phyloP scores from a whole-genome alignment of 1,284 basidiomycete genomes.

The Ceraceosorus guamensis region DNA sequence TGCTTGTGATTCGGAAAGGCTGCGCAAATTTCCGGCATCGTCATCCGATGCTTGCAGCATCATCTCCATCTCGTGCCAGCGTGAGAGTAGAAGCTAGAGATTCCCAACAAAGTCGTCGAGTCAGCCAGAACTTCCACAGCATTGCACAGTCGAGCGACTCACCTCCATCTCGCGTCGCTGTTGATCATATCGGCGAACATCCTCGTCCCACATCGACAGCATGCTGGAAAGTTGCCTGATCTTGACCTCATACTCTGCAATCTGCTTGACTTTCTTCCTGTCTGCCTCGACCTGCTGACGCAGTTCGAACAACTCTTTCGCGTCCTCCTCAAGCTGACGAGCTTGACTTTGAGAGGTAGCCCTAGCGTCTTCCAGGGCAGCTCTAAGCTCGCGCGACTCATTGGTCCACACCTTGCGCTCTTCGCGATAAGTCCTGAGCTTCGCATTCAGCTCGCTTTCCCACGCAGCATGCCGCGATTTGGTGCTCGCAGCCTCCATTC shows the following conservation, averaged over 20 bases:
- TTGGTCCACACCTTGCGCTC: constrained; percentile 36
- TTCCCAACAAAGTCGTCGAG: too few relatives aligned
- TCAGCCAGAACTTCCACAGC: too few relatives aligned
- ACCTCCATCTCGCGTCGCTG: constrained; percentile 39
- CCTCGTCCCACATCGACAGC: constrained; percentile 35
- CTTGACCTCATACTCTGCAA: constrained; percentile 30
- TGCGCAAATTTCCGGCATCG: background rate
- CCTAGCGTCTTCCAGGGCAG: constrained; percentile 23
- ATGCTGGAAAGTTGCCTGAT: constrained; percentile 24
- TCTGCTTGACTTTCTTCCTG: constrained; percentile 21
- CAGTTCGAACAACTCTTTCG: constrained; percentile 34
- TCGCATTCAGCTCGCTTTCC: constrained; percentile 42
- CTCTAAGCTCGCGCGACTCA: constrained; percentile 29
- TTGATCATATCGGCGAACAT: constrained; percentile 31
- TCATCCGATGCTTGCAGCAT: background rate
- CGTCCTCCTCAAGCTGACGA: constrained; percentile 24
- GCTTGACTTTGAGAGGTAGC: constrained; percentile 17
- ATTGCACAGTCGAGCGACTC: too few relatives aligned
- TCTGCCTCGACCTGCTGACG: constrained; percentile 21
- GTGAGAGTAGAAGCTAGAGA: background rate
- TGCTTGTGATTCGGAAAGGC: background rate
- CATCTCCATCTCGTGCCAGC: background rate
- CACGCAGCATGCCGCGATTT: constrained; percentile 35
- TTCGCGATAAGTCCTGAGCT: constrained; percentile 39
- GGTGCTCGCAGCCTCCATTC: constrained; percentile 26